Evolutionary conservation across 345 rosid genomes (phyloP), one percentile per base, ranked within the genome.

Genomic region (Rhodamnia rubescens): DNA sequence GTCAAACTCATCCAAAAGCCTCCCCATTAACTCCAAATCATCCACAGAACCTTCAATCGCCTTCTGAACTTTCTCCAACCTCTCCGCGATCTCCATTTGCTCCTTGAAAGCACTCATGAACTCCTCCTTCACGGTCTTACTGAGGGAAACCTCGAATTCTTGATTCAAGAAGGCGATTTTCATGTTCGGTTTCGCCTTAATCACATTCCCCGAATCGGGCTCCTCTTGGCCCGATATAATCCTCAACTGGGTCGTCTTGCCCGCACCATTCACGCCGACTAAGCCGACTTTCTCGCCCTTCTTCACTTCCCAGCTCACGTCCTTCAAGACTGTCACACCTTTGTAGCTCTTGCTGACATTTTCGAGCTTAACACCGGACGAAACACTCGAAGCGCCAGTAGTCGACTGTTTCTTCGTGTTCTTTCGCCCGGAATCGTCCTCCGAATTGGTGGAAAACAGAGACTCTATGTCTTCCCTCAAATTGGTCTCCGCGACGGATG

Each of bases 241-340:
- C 90, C 93, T 94, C 90, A 95, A 86, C 91, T 97, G 99, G 51
- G 98, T 97, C 52, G 99, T 97, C 90, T 97, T 97, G 40, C 99
- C 99, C 0, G 99, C 99, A 9, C 99, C 99, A 53, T 97, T 97
- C 3, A 97, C 97, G 0, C 99, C 99, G 0, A 97, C 98, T 27
- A 97, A 85, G 14, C 99, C 99, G 0, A 95, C 99, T 83, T 95
- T 97, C 88, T 94, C 98, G 0, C 98, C 99, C 84, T 87, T 95
- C 81, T 95, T 97, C 56, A 97, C 99, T 84, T 97, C 99, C 99
- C 99, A 97, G 29, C 86, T 92, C 42, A 97, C 96, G 80, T 94
- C 90, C 84, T 94, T 94, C 87, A 97, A 91, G 86, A 97, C 94
- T 10, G 98, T 93, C 5, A 92, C 96, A 5, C 98, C 98, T 85